These are phyloP conservation scores for Colletotrichum orbiculare DNA, from an alignment of 2,329 filamentous ascomycete genomes.

Conservation along the genomic window DNA sequence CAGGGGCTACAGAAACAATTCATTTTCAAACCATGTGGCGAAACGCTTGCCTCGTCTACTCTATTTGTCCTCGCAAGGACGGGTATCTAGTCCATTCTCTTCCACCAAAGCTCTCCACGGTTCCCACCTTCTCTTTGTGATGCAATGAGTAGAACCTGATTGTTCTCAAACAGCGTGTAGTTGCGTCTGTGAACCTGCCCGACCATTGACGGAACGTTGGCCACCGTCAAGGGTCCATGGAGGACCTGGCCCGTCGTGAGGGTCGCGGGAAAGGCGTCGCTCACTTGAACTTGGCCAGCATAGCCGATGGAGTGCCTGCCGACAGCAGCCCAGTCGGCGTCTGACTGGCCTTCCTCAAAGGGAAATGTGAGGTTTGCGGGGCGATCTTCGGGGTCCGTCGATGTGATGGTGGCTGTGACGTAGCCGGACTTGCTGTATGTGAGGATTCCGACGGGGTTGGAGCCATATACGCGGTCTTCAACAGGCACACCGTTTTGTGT, in stretches of 20 bases:
- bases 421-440: slow-evolving; percentile 42
- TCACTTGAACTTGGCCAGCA: slow-evolving; percentile 41
- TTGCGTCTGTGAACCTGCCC: slow-evolving; percentile 37
- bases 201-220: slow-evolving; percentile 42
- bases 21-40: too few species aligned
- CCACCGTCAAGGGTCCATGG: slow-evolving; percentile 42
- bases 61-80: not conserved
- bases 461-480: slow-evolving; percentile 37
- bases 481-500: slow-evolving; percentile 36
- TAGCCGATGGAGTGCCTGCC: slow-evolving; percentile 43
- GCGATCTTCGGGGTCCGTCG: slow-evolving; percentile 41
- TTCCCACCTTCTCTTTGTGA: slow-evolving; percentile 31
- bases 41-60: too few species aligned
- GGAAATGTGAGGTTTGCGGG: slow-evolving; percentile 40
- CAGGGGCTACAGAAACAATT: too few species aligned
- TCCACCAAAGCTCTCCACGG: slow-evolving; percentile 37
- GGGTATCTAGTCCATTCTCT: slow-evolving; percentile 30
- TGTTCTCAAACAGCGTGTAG: slow-evolving; percentile 37
- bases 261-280: slow-evolving; percentile 38
- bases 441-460: slow-evolving; percentile 40
- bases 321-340: slow-evolving; percentile 43
- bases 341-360: slow-evolving; percentile 39
- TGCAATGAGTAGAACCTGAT: slow-evolving; percentile 26
- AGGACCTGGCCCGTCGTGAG: slow-evolving; percentile 39
- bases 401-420: slow-evolving; percentile 44